Percentiles rank a stretch among this genome's conserved stretches.
These are phyloP conservation scores for Candida tetrigidarum DNA, from an alignment of 1,139 yeast species.

Conservation along the genomic window DNA sequence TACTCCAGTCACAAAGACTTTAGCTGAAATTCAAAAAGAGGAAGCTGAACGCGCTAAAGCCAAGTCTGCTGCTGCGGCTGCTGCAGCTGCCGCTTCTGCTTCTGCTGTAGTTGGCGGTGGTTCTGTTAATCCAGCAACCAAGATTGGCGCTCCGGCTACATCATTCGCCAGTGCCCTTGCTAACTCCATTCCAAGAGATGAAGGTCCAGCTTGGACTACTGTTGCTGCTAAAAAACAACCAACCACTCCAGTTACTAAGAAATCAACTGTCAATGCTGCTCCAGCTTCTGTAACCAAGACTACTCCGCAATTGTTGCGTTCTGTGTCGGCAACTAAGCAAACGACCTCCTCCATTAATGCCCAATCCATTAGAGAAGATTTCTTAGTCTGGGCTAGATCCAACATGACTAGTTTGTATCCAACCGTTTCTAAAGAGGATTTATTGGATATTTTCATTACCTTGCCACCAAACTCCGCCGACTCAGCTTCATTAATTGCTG, in stretches of 20 bases:
- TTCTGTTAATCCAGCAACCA: not conserved
- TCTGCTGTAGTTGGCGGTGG: not conserved
- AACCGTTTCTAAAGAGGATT: slow-evolving; percentile 75
- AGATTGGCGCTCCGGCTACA: slow-evolving; percentile 16
- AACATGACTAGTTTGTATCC: slow-evolving; percentile 74
- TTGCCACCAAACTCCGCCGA: slow-evolving; percentile 72
- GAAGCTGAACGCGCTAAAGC: slow-evolving; percentile 46
- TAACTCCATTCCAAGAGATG: slow-evolving; percentile 31
- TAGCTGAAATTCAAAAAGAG: slow-evolving; percentile 52
- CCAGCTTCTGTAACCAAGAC: slow-evolving; percentile 28
- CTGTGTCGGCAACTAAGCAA: slow-evolving; percentile 44
- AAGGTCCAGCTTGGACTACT: slow-evolving; percentile 50
- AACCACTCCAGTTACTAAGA: slow-evolving; percentile 24
- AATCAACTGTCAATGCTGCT: slow-evolving; percentile 18
- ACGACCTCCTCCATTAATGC: slow-evolving; percentile 30
- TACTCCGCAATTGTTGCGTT: slow-evolving; percentile 50
- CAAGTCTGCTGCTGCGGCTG: slow-evolving; percentile 21
- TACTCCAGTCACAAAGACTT: slow-evolving; percentile 32
- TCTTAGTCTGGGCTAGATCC: slow-evolving; percentile 82
- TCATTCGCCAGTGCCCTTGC: slow-evolving; percentile 38
- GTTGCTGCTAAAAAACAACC: slow-evolving; percentile 29
- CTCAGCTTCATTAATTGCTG: slow-evolving; percentile 85
- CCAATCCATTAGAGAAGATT: slow-evolving; percentile 59
- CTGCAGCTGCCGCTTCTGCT: slow-evolving; percentile 14
- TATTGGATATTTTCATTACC: slow-evolving; percentile 77